These are phyloP conservation scores for Tieghemostelium lacteum DNA, from an alignment of 78 protist genomes.

Conservation along the genomic window DNA sequence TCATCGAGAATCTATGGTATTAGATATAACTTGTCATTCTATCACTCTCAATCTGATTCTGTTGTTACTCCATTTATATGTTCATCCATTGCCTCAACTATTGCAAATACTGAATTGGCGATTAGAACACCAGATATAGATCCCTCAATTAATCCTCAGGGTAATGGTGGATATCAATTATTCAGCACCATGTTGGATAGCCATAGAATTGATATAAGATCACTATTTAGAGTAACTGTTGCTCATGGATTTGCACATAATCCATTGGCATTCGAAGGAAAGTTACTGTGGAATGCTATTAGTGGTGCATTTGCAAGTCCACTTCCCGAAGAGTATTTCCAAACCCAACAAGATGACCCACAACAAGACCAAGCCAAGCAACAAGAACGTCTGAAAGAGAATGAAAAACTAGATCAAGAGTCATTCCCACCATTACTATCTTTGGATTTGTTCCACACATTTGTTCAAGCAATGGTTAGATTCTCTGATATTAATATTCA, in stretches of 20 bases:
- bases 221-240: conserved; percentile 41
- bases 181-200: conserved; percentile 33
- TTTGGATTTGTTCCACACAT: conserved; percentile 55
- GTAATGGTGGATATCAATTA: neutral
- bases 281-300: conserved; percentile 36
- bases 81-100: conserved; percentile 58
- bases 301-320: conserved; percentile 15
- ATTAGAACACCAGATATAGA: conserved; percentile 5
- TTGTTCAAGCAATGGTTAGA: conserved; percentile 35
- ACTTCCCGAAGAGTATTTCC: neutral
- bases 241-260: conserved; percentile 11
- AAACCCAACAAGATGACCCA: too few relatives aligned
- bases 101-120: conserved; percentile 42
- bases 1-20: conserved; percentile 54
- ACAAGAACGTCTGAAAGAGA: neutral
- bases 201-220: conserved; percentile 54
- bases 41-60: conserved; percentile 30
- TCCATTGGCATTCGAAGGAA: neutral
- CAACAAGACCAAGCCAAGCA: conserved; percentile 11
- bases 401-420: neutral
- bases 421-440: conserved; percentile 59
- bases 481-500: conserved; percentile 5
- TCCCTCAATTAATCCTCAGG: neutral
- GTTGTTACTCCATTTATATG: conserved; percentile 21
- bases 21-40: conserved; percentile 23